A percentile compares a stretch with the other conserved stretches of the same genome.
These are phyloP conservation scores for Pyricularia pennisetigena DNA, from an alignment of 2,329 filamentous ascomycete genomes.

Conservation along the genomic window DNA sequence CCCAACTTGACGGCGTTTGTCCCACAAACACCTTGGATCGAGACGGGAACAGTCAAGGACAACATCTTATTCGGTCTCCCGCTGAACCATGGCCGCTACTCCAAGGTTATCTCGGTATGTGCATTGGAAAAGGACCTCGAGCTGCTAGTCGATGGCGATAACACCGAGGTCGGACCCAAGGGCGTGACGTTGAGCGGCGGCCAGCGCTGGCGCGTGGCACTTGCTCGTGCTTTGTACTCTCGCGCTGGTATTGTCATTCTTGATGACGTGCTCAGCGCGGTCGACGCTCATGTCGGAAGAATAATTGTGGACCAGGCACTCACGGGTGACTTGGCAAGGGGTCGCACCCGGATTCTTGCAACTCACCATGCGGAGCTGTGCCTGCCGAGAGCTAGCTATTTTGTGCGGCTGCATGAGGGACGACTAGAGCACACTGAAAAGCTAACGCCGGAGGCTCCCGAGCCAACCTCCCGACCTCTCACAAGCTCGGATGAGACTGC, in stretches of 20 bases:
- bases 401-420: slow-evolving; percentile 19
- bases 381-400: slow-evolving; percentile 17
- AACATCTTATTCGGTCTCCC: slow-evolving; percentile 35
- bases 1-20: slow-evolving; percentile 31
- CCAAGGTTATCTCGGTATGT: slow-evolving; percentile 33
- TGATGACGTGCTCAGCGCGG: slow-evolving; percentile 41
- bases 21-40: slow-evolving; percentile 36
- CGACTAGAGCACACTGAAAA: slow-evolving; percentile 14
- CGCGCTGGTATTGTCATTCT: slow-evolving; percentile 31
- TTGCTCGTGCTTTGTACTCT: slow-evolving; percentile 36
- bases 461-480: background rate
- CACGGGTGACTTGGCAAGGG: slow-evolving; percentile 35
- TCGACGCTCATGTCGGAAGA: slow-evolving; percentile 30
- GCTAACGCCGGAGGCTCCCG: slow-evolving; percentile 7
- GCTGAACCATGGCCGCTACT: slow-evolving; percentile 29
- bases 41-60: slow-evolving; percentile 31
- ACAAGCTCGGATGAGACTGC: background rate
- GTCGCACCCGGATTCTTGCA: slow-evolving; percentile 53
- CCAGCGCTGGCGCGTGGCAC: slow-evolving; percentile 33
- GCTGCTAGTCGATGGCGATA: slow-evolving; percentile 30
- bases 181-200: slow-evolving; percentile 34
- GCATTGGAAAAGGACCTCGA: slow-evolving; percentile 31
- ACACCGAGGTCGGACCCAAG: slow-evolving; percentile 30
- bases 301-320: slow-evolving; percentile 42
- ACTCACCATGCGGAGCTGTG: slow-evolving; percentile 36